A percentile compares a stretch with the other conserved stretches of the same genome.
Conservation (phyloP, 1,284 basidiomycete species). For the Anthracocystis walkeri region DNA sequence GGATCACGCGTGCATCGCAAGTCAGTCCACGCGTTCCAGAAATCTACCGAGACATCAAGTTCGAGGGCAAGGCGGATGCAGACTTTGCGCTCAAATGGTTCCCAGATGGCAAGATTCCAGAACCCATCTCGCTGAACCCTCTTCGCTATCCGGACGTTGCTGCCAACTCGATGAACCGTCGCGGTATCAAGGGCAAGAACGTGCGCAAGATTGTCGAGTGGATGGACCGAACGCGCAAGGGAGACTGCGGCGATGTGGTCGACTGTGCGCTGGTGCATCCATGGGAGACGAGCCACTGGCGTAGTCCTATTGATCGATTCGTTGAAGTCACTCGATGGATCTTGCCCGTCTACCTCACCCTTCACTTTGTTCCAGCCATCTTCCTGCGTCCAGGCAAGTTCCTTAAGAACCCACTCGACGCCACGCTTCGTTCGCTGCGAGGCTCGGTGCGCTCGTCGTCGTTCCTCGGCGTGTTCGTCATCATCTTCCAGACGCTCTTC, state of each 20-base stretch:
- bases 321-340: conserved; percentile 87
- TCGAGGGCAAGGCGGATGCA: conserved; percentile 25
- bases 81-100: conserved; percentile 50
- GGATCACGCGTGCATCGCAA: conserved; percentile 66
- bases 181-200: conserved; percentile 61
- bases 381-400: conserved; percentile 66
- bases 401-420: conserved; percentile 56
- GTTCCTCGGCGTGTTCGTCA: conserved; percentile 87
- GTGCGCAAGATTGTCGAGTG: conserved; percentile 57
- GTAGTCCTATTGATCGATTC: conserved; percentile 80
- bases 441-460: conserved; percentile 87
- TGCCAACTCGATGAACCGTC: conserved; percentile 48
- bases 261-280: conserved; percentile 78
- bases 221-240: conserved; percentile 49
- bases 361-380: conserved; percentile 83
- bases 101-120: conserved; percentile 58
- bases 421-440: conserved; percentile 73
- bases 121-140: conserved; percentile 54
- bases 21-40: conserved; percentile 45
- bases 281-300: conserved; percentile 78
- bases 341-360: conserved; percentile 79
- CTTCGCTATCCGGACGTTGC: conserved; percentile 55
- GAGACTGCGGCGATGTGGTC: conserved; percentile 43
- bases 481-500: conserved; percentile 86
- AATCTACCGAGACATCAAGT: conserved; percentile 32